Percentiles rank a stretch among this genome's conserved stretches.
These are phyloP conservation scores for Clonostachys sp. DNA, from an alignment of 2,329 filamentous ascomycete genomes.

Conservation along the genomic window DNA sequence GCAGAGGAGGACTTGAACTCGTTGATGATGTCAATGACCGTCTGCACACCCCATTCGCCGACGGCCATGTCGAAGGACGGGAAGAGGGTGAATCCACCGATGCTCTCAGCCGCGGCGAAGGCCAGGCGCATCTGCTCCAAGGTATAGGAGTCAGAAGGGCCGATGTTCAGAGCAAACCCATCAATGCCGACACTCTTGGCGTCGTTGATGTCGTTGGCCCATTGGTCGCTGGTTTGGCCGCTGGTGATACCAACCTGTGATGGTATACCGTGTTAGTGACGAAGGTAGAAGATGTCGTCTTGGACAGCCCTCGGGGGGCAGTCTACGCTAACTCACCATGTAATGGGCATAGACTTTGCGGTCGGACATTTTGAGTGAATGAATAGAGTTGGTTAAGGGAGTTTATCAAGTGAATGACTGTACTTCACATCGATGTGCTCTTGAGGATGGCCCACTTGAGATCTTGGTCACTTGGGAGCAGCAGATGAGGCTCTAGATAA, in stretches of 20 bases:
- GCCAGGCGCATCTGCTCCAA: conserved; percentile 19
- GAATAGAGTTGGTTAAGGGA: background rate
- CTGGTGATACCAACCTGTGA: conserved; percentile 20
- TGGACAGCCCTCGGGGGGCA: background rate
- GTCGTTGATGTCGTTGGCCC: conserved; percentile 22
- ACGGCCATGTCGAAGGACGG: conserved; percentile 33
- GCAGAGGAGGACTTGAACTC: conserved; percentile 13
- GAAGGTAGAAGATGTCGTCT: background rate
- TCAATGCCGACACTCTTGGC: conserved; percentile 30
- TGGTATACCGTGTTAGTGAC: background rate
- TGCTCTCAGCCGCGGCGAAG: conserved; percentile 14
- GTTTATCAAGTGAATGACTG: no score
- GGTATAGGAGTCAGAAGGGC: conserved; percentile 23
- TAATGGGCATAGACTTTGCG: conserved; percentile 21
- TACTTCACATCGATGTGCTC: no score
- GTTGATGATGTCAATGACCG: conserved; percentile 16
- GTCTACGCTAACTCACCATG: conserved; percentile 12
- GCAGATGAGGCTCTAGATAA: no score
- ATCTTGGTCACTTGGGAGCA: no score
- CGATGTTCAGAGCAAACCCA: conserved; percentile 35
- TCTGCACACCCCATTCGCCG: conserved; percentile 16
- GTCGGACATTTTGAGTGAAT: background rate
- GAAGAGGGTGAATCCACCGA: conserved; percentile 23
- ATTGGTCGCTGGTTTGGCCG: conserved; percentile 18
- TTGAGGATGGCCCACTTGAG: no score